Conservation (phyloP, 306 rosid species). For the Lathyrus sativus region DNA sequence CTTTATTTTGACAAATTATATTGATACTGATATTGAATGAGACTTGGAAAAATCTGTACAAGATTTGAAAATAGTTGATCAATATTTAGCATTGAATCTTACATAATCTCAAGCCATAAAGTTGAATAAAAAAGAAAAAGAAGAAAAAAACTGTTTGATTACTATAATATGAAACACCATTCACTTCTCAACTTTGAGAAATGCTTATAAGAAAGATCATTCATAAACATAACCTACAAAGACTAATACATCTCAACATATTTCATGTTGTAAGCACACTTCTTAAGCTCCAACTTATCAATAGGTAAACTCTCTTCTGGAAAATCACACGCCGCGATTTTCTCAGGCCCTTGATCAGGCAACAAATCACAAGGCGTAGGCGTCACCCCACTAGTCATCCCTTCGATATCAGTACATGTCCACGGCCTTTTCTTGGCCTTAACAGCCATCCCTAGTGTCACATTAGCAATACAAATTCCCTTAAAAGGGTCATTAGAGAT, state of each 20-base stretch:
- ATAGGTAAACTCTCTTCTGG: conserved; percentile 61
- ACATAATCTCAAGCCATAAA: not conserved
- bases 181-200: conserved; percentile 28
- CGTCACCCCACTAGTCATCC: conserved; percentile 69
- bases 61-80: conserved; percentile 16
- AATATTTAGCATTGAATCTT: conserved; percentile 1
- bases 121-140: conserved; percentile 13
- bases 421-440: conserved; percentile 85
- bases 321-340: conserved; percentile 60
- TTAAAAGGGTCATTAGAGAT: conserved; percentile 68
- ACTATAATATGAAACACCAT: conserved; percentile 23
- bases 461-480: conserved; percentile 82
- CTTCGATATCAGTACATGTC: conserved; percentile 69
- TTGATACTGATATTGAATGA: conserved; percentile 2
- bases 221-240: conserved; percentile 28
- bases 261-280: conserved; percentile 47
- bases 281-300: conserved; percentile 62
- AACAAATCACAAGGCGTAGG: conserved; percentile 71
- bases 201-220: conserved; percentile 11
- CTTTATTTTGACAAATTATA: conserved; percentile 25
- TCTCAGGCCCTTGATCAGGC: conserved; percentile 59
- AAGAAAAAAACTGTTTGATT: conserved; percentile 10
- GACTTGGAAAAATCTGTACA: not conserved
- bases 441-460: conserved; percentile 62
- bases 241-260: conserved; percentile 33